Base-by-base conservation (phyloP, 495 filamentous ascomycete genomes). In the Daldinia loculata region DNA sequence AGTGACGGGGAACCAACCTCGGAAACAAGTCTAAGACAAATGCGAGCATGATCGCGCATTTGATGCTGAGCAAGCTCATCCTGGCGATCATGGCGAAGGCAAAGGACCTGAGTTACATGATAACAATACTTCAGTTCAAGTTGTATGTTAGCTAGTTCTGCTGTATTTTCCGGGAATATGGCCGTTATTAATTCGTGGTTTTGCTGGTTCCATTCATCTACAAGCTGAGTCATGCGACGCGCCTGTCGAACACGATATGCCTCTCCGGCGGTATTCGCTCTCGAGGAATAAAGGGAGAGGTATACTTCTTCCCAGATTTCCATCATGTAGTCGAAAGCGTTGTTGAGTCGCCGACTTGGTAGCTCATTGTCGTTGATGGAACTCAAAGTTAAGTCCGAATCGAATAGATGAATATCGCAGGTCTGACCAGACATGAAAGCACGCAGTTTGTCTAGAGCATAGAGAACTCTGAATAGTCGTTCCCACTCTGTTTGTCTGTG, bases 221-320 rank as follows among this genome's bases (percentile, higher is more conserved):
- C 14, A 5, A 52, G 56, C 4, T 41, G 24, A 22, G 26, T 30
- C 15, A 72, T 22, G 29, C 61, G 51, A 0, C 36, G 63, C 36
- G 63, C 30, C 29, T 72, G 63, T 24, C 22, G 15, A 15, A 51
- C 15, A 4, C 58, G 59, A 4, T 36, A 34, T 12, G 24, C 52
- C 34, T 38, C 27, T n/a, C 52, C 48, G 15, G 52, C 29, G 6
- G 38, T 34, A 41, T 24, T 24, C 4, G 69, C 64, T 4, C 64
- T 34, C 17, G 43, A 26, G 2, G 52, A 57, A 24, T 72, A 72
- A 36, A 72, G 69, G 4, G 55, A 61, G 26, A 72, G 24, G 30
- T 72, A 72, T 12, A 72, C 55, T 26, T 72, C 69, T 17, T 72
- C 69, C 69, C 69, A 72, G 3, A 72, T 72, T 8, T 30, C 56